Evolutionary conservation across 2,329 filamentous ascomycete genomes (phyloP).

Genomic region (Monosporascus sp.): DNA sequence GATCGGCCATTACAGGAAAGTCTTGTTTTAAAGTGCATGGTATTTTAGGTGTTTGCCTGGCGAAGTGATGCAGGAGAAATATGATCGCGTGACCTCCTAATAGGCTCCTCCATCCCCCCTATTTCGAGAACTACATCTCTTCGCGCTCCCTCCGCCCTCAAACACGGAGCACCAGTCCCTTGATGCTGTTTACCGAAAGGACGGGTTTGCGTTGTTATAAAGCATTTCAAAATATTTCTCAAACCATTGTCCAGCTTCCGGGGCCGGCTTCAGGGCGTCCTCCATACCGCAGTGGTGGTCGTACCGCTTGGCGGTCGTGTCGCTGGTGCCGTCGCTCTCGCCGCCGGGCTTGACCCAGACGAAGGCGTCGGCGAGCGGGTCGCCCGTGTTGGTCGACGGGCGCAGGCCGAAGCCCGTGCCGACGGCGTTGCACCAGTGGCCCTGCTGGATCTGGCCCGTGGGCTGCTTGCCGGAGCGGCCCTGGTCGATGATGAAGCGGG

Average conservation of each 20-base stretch:
- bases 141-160: too few species aligned
- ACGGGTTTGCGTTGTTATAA: constrained; percentile 48
- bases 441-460: constrained; percentile 42
- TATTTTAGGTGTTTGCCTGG: too few species aligned
- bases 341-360: constrained; percentile 60
- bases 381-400: constrained; percentile 49
- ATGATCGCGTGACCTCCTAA: too few species aligned
- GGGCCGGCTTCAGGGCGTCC: constrained; percentile 57
- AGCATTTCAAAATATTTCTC: constrained; percentile 55
- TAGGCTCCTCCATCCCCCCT: too few species aligned
- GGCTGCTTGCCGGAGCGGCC: constrained; percentile 39
- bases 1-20: too few species aligned
- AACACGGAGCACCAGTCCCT: too few species aligned
- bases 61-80: too few species aligned
- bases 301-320: constrained; percentile 40
- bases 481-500: constrained; percentile 28
- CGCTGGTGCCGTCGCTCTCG: constrained; percentile 39
- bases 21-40: too few species aligned
- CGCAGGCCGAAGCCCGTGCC: constrained; percentile 53
- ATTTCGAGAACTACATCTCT: too few species aligned
- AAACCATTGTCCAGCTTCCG: constrained; percentile 69
- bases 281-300: constrained; percentile 49
- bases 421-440: constrained; percentile 58
- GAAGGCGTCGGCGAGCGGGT: constrained; percentile 52
- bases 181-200: constrained; percentile 25